Percentiles rank a stretch among this genome's conserved stretches.
phyloP scores from a whole-genome alignment of 805 yeast species.

The Pichia insulana region DNA sequence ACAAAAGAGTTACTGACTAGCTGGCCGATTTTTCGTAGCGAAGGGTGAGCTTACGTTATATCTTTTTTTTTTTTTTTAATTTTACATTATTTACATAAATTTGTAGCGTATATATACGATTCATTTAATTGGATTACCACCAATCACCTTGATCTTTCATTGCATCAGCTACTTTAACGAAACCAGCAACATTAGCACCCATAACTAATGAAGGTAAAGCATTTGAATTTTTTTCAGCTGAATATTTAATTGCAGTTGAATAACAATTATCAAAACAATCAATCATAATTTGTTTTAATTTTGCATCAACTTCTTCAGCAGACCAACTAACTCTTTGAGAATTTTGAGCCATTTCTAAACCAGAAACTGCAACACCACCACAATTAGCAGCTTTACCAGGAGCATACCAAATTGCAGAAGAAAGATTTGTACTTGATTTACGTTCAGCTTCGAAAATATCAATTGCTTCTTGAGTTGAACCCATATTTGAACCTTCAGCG shows the following conservation, averaged over 20 bases:
- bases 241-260: slow-evolving; percentile 73
- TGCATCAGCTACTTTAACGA: slow-evolving; percentile 96
- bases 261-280: slow-evolving; percentile 89
- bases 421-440: slow-evolving; percentile 32
- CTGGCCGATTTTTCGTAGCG: too few relatives aligned
- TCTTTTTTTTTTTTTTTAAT: background rate
- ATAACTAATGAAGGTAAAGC: slow-evolving; percentile 88
- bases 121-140: too few relatives aligned
- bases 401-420: slow-evolving; percentile 84
- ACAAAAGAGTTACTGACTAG: too few relatives aligned
- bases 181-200: slow-evolving; percentile 99
- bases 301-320: slow-evolving; percentile 82
- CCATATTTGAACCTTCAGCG: slow-evolving; percentile 99
- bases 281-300: slow-evolving; percentile 87
- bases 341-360: slow-evolving; percentile 99
- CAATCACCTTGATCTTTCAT: slow-evolving; percentile 95
- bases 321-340: slow-evolving; percentile 91
- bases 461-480: slow-evolving; percentile 96
- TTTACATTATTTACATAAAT: background rate
- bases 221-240: slow-evolving; percentile 55
- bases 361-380: slow-evolving; percentile 99
- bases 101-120: too few relatives aligned
- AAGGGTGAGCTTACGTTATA: too few relatives aligned
- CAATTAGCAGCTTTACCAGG: slow-evolving; percentile 99
- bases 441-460: slow-evolving; percentile 86